A percentile compares a stretch with the other conserved stretches of the same genome.
phyloP scores from a whole-genome alignment of 352 stramenopile species.

The Phytophthora tubulina region DNA sequence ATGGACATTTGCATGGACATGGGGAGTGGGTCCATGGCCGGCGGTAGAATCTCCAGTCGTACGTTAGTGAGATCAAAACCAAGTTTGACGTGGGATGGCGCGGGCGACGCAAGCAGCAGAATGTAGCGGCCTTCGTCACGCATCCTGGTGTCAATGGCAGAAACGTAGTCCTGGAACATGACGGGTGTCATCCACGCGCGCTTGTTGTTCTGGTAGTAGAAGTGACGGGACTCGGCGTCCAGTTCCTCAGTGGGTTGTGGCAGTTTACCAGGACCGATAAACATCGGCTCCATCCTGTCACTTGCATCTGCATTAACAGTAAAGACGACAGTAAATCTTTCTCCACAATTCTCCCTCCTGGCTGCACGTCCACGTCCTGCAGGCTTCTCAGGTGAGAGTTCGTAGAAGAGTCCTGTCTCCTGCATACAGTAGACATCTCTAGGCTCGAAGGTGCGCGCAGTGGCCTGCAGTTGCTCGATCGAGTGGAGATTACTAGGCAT shows the following conservation, averaged over 20 bases:
- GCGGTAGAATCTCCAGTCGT: constrained; percentile 58
- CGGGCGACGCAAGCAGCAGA: constrained; percentile 51
- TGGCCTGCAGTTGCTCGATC: constrained; percentile 50
- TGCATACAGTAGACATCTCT: constrained; percentile 69
- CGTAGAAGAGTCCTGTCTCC: constrained; percentile 62
- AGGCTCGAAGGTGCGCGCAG: constrained; percentile 51
- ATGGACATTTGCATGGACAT: constrained; percentile 58
- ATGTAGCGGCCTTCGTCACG: constrained; percentile 53
- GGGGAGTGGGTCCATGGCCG: constrained; percentile 49
- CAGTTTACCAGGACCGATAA: constrained; percentile 51
- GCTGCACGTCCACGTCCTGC: constrained; percentile 37
- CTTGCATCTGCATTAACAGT: constrained; percentile 61
- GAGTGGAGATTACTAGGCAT: constrained; percentile 24
- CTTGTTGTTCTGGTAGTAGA: constrained; percentile 67
- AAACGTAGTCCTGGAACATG: constrained; percentile 69
- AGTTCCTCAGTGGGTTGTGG: constrained; percentile 25
- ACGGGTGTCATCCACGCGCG: constrained; percentile 67
- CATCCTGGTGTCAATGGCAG: constrained; percentile 58
- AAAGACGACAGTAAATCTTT: constrained; percentile 51
- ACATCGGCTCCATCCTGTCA: constrained; percentile 65
- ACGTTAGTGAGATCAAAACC: constrained; percentile 66
- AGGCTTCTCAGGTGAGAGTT: constrained; percentile 60
- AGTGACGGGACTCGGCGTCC: constrained; percentile 37
- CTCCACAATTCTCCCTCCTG: constrained; percentile 33
- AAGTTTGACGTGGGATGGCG: constrained; percentile 58